phyloP scores from a whole-genome alignment of 2,329 filamentous ascomycete genomes.

The Trichoderma simmonsii region DNA sequence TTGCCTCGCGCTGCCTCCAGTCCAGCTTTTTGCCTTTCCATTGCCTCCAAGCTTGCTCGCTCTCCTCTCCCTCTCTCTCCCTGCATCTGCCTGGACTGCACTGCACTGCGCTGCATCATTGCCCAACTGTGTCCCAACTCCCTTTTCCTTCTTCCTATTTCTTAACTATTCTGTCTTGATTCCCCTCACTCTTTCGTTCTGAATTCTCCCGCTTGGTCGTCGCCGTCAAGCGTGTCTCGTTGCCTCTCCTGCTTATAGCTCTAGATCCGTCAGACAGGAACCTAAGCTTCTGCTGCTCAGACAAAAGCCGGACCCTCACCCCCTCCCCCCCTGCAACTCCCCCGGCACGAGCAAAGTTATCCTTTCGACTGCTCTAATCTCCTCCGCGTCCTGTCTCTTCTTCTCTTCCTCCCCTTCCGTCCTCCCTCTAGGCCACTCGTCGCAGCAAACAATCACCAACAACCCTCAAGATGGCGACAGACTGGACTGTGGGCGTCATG shows the following conservation, averaged over 20 bases:
- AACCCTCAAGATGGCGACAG: slow-evolving; percentile 18
- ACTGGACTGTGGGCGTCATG: slow-evolving; percentile 44
- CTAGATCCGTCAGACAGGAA: not conserved
- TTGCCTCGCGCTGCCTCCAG: not conserved
- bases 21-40: not conserved
- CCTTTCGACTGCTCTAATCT: not conserved
- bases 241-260: not conserved
- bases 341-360: slow-evolving; percentile 4
- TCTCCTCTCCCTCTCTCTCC: not conserved
- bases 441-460: not conserved
- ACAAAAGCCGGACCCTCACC: slow-evolving; percentile 3
- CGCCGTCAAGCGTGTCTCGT: not conserved
- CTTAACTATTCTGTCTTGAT: not conserved
- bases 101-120: not conserved
- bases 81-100: slow-evolving; percentile 7
- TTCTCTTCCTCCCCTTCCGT: not conserved
- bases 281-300: not conserved
- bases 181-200: not conserved
- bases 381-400: not conserved
- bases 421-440: not conserved
- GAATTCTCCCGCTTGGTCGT: not conserved
- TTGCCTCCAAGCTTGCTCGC: not conserved
- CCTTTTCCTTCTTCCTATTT: not conserved
- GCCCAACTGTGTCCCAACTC: not conserved
- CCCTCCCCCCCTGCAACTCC: not conserved